Evolutionary conservation across 1,284 basidiomycete genomes (phyloP).

Genomic region (Vanrija pseudolonga): DNA sequence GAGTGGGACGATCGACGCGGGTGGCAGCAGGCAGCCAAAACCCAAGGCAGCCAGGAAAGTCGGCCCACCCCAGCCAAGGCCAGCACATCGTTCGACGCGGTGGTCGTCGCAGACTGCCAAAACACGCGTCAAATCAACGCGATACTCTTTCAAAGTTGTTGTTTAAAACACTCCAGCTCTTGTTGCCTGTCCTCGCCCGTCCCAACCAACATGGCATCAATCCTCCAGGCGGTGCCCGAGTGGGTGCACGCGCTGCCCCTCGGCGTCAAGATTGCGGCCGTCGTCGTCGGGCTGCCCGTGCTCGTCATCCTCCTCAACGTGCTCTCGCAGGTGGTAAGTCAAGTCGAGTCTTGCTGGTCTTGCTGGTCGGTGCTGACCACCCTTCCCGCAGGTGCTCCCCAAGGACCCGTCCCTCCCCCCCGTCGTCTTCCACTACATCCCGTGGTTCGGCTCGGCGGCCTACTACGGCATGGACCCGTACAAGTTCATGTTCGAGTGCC

Average conservation of each 20-base stretch:
- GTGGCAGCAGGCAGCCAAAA: too few relatives aligned
- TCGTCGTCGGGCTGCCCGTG: constrained; percentile 46
- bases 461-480: constrained; percentile 75
- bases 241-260: constrained; percentile 12
- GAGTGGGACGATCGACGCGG: too few relatives aligned
- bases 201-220: constrained; percentile 2
- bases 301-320: constrained; percentile 59
- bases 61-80: too few relatives aligned
- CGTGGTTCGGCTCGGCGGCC: constrained; percentile 71
- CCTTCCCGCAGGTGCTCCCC: constrained; percentile 55
- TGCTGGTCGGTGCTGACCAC: not conserved
- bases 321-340: constrained; percentile 59
- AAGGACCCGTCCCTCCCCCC: constrained; percentile 62
- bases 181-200: not conserved
- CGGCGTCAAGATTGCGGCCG: constrained; percentile 7
- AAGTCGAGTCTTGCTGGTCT: not conserved
- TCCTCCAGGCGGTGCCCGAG: constrained; percentile 55
- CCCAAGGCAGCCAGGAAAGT: too few relatives aligned
- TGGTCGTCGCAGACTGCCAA: not conserved
- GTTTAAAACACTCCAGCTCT: not conserved
- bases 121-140: constrained; percentile 9
- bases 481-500: constrained; percentile 67
- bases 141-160: not conserved
- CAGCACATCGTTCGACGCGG: too few relatives aligned
- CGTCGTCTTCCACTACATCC: constrained; percentile 72